Evolutionary conservation across 306 rosid genomes (phyloP), one percentile per base, ranked within the genome.

Genomic region (Rosa rugosa): DNA sequence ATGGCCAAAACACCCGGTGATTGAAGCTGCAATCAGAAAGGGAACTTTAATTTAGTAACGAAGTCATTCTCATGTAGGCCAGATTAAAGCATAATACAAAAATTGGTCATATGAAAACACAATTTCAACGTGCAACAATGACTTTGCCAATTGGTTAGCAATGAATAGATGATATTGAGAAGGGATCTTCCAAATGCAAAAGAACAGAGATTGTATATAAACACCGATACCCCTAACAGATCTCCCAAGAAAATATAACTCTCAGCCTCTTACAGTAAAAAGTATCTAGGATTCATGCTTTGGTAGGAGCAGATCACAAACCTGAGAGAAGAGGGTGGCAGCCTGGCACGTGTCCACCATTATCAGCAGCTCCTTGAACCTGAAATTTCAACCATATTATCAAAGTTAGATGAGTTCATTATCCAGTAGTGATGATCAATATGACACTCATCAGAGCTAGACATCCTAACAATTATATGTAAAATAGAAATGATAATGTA

Each of bases 311-410:
- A 72, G 63, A 79, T 45, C 44, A 77, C 85, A 81, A 51, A 95
- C 97, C 98, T 92, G 99, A 67, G 93, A 87, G 90, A 95, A 95
- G 84, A 95, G 92, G 56, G 98, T 92, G 36, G 97, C 89, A 78
- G 98, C 99, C 87, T 95, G 99, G 85, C 99, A 92, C 45, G 99
- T 95, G 83, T 92, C 99, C 80, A 95, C 99, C 99, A 92, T 92
- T 87, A 94, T 90, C 78, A 95, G 93, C 75, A 95, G 89, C 97
- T 95, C 99, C 94, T 95, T 95, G 77, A 95, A 95, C 89, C 99
- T 95, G 74, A 73, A 85, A 16, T 76, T 79, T 83, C 74, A 46
- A 67, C 69, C 53, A 42, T 16, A 76, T 68, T 41, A 77, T 18
- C 62, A 76, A 22, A n/a, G 68, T 69, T 65, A 79, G 46, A 71